These are phyloP conservation scores for Henckelia pumila DNA, from an alignment of 257 asterid species.

Conservation along the genomic window DNA sequence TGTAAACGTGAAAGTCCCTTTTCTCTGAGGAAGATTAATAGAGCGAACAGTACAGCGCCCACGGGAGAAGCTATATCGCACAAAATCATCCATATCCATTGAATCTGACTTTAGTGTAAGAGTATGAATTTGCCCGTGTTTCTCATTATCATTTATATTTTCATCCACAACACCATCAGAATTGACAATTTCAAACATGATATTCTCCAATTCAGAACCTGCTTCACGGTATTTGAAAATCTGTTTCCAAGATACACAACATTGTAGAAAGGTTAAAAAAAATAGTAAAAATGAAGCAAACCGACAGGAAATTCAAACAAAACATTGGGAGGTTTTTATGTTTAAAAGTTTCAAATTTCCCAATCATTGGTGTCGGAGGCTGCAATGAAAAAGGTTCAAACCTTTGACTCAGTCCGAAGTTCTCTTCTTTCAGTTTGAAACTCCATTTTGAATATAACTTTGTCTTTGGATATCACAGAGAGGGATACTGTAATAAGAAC, in stretches of 20 bases:
- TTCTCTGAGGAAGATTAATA: slow-evolving; percentile 45
- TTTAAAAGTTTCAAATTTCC: background rate
- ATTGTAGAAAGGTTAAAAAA: background rate
- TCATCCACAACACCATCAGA: slow-evolving; percentile 56
- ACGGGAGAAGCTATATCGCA: slow-evolving; percentile 41
- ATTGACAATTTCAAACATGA: slow-evolving; percentile 47
- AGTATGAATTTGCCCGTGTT: slow-evolving; percentile 50
- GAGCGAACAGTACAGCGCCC: slow-evolving; percentile 57
- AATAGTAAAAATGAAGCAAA: background rate
- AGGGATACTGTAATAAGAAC: slow-evolving; percentile 39
- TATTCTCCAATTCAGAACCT: slow-evolving; percentile 54
- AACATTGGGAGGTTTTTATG: background rate
- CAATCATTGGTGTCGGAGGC: slow-evolving; percentile 3
- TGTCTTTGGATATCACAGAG: slow-evolving; percentile 29
- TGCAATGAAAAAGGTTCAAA: slow-evolving; percentile 20
- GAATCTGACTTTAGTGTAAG: slow-evolving; percentile 39
- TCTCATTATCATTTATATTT: slow-evolving; percentile 42
- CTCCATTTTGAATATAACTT: slow-evolving; percentile 30
- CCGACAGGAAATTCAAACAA: background rate
- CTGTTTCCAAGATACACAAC: slow-evolving; percentile 31
- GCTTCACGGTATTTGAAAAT: slow-evolving; percentile 39
- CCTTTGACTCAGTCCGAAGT: slow-evolving; percentile 44
- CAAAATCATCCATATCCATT: slow-evolving; percentile 40
- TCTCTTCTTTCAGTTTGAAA: slow-evolving; percentile 46
- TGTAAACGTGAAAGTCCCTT: slow-evolving; percentile 43